Evolutionary conservation across 139 green algal species (phyloP).

Genomic region (Penium margaritaceum): DNA sequence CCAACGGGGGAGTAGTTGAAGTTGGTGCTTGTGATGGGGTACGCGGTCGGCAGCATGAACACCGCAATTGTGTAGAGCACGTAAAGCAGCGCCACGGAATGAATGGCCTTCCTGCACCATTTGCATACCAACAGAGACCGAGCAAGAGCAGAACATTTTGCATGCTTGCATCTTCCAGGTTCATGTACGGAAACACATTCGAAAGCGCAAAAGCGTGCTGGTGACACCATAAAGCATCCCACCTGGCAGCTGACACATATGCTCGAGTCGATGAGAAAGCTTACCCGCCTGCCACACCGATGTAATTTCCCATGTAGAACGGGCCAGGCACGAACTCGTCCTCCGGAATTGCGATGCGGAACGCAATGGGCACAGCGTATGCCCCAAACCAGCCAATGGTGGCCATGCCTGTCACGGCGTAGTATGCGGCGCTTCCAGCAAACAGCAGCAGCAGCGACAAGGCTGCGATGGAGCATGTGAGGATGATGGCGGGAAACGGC

Average conservation of each 20-base stretch:
- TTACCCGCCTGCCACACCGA: no score
- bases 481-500: slow-evolving; percentile 2
- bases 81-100: slow-evolving; percentile 10
- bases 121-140: no score
- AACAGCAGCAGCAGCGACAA: background rate
- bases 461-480: background rate
- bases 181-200: no score
- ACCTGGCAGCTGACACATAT: no score
- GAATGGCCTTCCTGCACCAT: slow-evolving; percentile 6
- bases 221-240: no score
- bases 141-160: no score
- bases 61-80: slow-evolving; percentile 20
- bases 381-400: slow-evolving; percentile 23
- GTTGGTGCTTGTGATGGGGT: slow-evolving; percentile 3
- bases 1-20: slow-evolving; percentile 32
- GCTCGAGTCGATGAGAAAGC: no score
- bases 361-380: slow-evolving; percentile 31
- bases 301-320: slow-evolving; percentile 28
- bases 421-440: background rate
- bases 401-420: slow-evolving; percentile 16
- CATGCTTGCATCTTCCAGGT: no score
- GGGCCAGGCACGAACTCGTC: slow-evolving; percentile 17
- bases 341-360: background rate
- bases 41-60: slow-evolving; percentile 16
- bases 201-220: no score